These are phyloP conservation scores for Trematosphaeria pertusa DNA, from an alignment of 2,329 filamentous ascomycete species.

Conservation along the genomic window DNA sequence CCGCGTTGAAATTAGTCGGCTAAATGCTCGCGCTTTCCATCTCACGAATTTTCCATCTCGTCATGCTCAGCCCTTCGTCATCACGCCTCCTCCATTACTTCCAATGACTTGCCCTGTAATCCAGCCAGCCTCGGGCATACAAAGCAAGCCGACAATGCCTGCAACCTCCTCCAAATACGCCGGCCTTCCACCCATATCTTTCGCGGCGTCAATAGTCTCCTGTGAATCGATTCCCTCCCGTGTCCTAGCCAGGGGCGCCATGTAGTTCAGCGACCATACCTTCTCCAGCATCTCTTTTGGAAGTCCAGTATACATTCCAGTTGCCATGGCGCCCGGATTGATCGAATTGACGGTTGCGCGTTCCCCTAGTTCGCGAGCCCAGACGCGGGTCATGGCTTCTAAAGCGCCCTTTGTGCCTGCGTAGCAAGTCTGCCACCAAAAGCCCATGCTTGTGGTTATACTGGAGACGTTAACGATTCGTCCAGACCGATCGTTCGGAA, in stretches of 20 bases:
- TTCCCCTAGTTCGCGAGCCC: slow-evolving; percentile 65
- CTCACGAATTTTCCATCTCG: neutral
- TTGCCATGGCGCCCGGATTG: slow-evolving; percentile 66
- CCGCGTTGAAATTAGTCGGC: too few relatives aligned
- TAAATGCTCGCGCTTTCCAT: too few relatives aligned
- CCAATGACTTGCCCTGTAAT: slow-evolving; percentile 77
- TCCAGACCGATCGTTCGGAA: slow-evolving; percentile 70
- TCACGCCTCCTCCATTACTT: slow-evolving; percentile 76
- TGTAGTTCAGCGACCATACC: slow-evolving; percentile 64
- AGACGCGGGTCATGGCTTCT: slow-evolving; percentile 69
- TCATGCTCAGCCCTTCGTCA: slow-evolving; percentile 41
- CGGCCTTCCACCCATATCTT: slow-evolving; percentile 59
- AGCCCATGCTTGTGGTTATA: slow-evolving; percentile 62
- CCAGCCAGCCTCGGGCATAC: slow-evolving; percentile 71
- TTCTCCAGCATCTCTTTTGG: slow-evolving; percentile 64
- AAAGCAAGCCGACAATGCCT: slow-evolving; percentile 76
- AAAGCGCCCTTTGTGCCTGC: slow-evolving; percentile 69
- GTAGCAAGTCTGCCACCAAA: slow-evolving; percentile 63
- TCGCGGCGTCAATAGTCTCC: slow-evolving; percentile 64
- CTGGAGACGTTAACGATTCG: slow-evolving; percentile 66
- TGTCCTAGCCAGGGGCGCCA: slow-evolving; percentile 68
- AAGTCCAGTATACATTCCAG: slow-evolving; percentile 63
- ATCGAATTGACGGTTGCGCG: slow-evolving; percentile 67
- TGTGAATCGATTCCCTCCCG: slow-evolving; percentile 46
- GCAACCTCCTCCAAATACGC: slow-evolving; percentile 73